Evolutionary conservation across 768 basidiomycete genomes (phyloP).

Genomic region (Dioszegia hungarica): DNA sequence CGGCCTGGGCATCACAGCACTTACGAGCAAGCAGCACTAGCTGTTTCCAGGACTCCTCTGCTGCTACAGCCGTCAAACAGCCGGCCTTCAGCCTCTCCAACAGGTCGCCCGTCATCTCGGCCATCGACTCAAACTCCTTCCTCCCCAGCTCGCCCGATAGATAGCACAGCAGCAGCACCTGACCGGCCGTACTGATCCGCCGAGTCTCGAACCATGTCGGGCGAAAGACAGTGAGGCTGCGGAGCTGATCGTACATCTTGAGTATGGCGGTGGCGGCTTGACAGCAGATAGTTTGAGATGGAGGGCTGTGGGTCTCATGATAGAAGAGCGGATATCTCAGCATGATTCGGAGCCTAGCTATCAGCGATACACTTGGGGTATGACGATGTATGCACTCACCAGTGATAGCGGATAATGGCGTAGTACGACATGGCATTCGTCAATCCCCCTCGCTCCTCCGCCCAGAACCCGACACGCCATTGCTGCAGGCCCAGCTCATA

Average conservation of each 20-base stretch:
- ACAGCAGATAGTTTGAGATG: neutral
- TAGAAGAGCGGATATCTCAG: neutral
- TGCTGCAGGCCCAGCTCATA: neutral
- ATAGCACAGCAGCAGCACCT: neutral
- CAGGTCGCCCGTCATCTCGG: neutral
- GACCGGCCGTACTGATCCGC: neutral
- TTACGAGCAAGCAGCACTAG: too few relatives aligned
- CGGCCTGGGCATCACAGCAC: too few relatives aligned
- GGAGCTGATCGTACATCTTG: neutral
- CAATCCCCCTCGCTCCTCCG: neutral
- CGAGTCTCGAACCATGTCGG: neutral
- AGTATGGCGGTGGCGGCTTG: neutral
- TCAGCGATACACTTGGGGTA: neutral
- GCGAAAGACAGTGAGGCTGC: neutral
- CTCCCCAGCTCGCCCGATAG: neutral
- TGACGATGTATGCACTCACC: neutral
- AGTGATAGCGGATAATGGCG: neutral
- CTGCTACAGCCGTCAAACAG: neutral
- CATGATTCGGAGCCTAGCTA: neutral
- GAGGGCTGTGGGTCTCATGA: neutral
- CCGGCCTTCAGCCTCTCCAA: neutral
- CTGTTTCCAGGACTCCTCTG: neutral
- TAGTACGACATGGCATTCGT: neutral
- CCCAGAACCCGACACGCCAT: neutral
- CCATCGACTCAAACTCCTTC: neutral